Conservation (phyloP, 2,329 filamentous ascomycete genomes). For the Knufia fluminis region DNA sequence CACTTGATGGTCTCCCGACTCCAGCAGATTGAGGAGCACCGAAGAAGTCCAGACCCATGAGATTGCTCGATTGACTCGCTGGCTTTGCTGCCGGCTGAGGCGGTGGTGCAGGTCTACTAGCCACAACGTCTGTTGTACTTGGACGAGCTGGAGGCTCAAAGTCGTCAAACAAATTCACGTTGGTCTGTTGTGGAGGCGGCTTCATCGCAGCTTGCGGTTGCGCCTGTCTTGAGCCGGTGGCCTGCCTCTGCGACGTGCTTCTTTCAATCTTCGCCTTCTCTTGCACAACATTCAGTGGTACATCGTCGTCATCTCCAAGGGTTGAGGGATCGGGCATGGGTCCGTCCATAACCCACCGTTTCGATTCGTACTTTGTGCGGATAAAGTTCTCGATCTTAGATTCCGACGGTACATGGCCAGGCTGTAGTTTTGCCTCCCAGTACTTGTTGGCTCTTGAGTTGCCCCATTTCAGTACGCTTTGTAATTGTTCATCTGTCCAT, state of each 20-base stretch:
- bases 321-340: slow-evolving; percentile 86
- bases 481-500: slow-evolving; percentile 96
- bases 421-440: slow-evolving; percentile 90
- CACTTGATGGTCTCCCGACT: slow-evolving; percentile 70
- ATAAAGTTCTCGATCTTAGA: slow-evolving; percentile 99
- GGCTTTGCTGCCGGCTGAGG: slow-evolving; percentile 47
- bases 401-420: slow-evolving; percentile 87
- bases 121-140: slow-evolving; percentile 60
- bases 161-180: slow-evolving; percentile 75
- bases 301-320: slow-evolving; percentile 73
- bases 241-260: slow-evolving; percentile 45
- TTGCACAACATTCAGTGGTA: slow-evolving; percentile 58
- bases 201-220: slow-evolving; percentile 29
- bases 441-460: slow-evolving; percentile 95
- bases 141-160: slow-evolving; percentile 59
- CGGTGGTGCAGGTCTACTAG: slow-evolving; percentile 50
- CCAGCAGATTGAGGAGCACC: slow-evolving; percentile 58
- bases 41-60: slow-evolving; percentile 88
- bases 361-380: slow-evolving; percentile 95
- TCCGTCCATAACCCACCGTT: slow-evolving; percentile 99
- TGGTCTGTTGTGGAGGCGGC: slow-evolving; percentile 36
- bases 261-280: slow-evolving; percentile 61
- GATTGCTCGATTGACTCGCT: slow-evolving; percentile 65
- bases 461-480: slow-evolving; percentile 90
- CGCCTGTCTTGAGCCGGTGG: slow-evolving; percentile 25